phyloP scores from a whole-genome alignment of 192 early-diverging fungal genomes.

The Backusella tuberculispora region DNA sequence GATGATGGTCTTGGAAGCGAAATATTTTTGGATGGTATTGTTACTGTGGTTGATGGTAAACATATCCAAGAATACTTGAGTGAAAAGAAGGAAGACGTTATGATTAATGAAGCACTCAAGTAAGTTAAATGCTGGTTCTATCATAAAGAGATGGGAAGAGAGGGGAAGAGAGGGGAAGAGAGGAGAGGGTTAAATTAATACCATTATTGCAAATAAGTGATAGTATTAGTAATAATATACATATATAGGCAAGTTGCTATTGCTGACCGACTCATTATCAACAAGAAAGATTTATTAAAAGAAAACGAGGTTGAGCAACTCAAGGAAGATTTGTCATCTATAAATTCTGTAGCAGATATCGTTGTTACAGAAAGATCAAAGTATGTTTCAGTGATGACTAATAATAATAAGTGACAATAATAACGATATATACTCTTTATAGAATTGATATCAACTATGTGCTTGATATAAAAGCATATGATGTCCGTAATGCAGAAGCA shows the following conservation, averaged over 20 bases:
- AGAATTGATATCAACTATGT: conserved; percentile 62
- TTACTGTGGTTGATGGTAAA: conserved; percentile 44
- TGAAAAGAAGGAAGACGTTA: conserved; percentile 53
- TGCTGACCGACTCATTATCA: conserved; percentile 72
- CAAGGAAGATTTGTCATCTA: conserved; percentile 42
- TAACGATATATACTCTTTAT: conserved; percentile 4
- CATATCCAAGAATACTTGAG: conserved; percentile 49
- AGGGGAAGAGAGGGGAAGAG: no score
- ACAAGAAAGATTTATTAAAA: conserved; percentile 67
- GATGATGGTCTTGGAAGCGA: conserved; percentile 92
- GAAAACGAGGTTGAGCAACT: conserved; percentile 37
- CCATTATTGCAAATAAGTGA: no score
- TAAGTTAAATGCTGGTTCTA: conserved; percentile 24
- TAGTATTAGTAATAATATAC: no score
- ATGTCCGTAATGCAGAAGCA: conserved; percentile 36
- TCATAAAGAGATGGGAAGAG: no score
- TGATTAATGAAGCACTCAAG: conserved; percentile 67
- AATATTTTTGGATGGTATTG: conserved; percentile 43
- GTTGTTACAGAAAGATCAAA: conserved; percentile 46
- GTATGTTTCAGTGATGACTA: conserved; percentile 28
- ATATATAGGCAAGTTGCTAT: conserved; percentile 66
- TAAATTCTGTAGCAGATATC: conserved; percentile 60
- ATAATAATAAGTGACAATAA: not conserved
- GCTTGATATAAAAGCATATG: conserved; percentile 66
- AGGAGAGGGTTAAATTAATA: no score